These are phyloP conservation scores for Alternaria triticimaculans DNA, from an alignment of 2,329 filamentous ascomycete species.

Conservation along the genomic window DNA sequence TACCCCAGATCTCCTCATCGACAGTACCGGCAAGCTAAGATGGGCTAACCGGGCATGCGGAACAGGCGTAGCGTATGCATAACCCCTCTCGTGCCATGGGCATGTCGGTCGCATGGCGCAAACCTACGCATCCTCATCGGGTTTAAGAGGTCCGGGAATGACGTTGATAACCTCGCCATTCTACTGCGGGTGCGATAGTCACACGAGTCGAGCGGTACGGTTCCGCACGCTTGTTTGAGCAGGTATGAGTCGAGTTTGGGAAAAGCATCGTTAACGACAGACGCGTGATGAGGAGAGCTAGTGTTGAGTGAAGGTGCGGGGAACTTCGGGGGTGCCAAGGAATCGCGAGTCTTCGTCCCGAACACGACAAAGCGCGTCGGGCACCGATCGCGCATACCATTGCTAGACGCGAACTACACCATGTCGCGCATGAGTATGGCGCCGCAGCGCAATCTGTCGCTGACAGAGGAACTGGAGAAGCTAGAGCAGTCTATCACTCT, in stretches of 20 bases:
- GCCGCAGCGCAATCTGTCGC: slow-evolving; percentile 68
- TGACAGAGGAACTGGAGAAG: slow-evolving; percentile 95
- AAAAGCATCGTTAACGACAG: background rate
- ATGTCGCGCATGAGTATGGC: slow-evolving; percentile 61
- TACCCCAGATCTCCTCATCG: slow-evolving; percentile 11
- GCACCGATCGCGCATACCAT: slow-evolving; percentile 9
- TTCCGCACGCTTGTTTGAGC: slow-evolving; percentile 8
- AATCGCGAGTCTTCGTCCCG: slow-evolving; percentile 21
- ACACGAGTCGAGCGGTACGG: background rate
- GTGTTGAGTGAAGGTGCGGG: slow-evolving; percentile 11
- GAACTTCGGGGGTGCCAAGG: slow-evolving; percentile 26
- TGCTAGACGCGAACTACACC: slow-evolving; percentile 8
- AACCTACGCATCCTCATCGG: slow-evolving; percentile 14
- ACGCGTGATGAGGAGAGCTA: background rate
- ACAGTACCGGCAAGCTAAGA: slow-evolving; percentile 3
- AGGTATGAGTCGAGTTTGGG: background rate
- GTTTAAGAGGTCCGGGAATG: slow-evolving; percentile 17
- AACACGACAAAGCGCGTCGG: slow-evolving; percentile 15
- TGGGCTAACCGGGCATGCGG: slow-evolving; percentile 30
- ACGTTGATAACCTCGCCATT: slow-evolving; percentile 5
- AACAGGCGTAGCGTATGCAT: slow-evolving; percentile 30
- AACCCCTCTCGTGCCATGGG: slow-evolving; percentile 33
- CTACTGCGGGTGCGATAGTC: background rate
- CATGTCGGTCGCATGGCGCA: slow-evolving; percentile 6
- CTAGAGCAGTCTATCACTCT: slow-evolving; percentile 96